Conservation (phyloP, 768 basidiomycete genomes). For the Boletales sp. region DNA sequence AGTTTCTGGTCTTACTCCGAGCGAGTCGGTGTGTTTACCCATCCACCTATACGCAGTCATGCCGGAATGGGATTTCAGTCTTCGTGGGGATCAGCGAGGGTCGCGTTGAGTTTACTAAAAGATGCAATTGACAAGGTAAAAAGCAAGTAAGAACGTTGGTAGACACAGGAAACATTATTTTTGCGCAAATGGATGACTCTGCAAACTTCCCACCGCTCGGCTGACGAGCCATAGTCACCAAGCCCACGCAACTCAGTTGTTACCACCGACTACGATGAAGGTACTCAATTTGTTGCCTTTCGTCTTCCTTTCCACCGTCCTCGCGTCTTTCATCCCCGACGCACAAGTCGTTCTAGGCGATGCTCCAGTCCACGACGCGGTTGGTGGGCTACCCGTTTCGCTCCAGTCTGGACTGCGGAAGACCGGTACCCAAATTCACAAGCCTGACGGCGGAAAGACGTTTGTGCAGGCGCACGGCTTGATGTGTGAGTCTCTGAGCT, state of each 20-base stretch:
- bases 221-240: not conserved
- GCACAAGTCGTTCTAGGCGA: slow-evolving; percentile 43
- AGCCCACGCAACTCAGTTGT: not conserved
- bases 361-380: slow-evolving; percentile 16
- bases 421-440: slow-evolving; percentile 49
- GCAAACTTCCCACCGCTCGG: not conserved
- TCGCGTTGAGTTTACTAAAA: slow-evolving; percentile 18
- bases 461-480: slow-evolving; percentile 71
- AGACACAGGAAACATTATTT: not conserved
- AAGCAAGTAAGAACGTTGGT: not conserved
- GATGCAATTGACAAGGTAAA: slow-evolving; percentile 27
- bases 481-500: slow-evolving; percentile 50
- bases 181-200: not conserved
- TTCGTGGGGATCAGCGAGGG: slow-evolving; percentile 60
- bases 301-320: slow-evolving; percentile 32
- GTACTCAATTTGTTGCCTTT: slow-evolving; percentile 32
- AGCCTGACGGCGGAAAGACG: slow-evolving; percentile 59
- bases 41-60: not conserved
- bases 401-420: slow-evolving; percentile 39
- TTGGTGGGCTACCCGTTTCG: slow-evolving; percentile 38
- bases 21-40: slow-evolving; percentile 16
- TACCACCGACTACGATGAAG: slow-evolving; percentile 36
- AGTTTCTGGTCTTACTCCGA: slow-evolving; percentile 14
- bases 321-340: slow-evolving; percentile 40
- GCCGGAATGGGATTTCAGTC: too few relatives aligned